Conservation (phyloP, 495 filamentous ascomycete species). For the Penicillium riverlandense region DNA sequence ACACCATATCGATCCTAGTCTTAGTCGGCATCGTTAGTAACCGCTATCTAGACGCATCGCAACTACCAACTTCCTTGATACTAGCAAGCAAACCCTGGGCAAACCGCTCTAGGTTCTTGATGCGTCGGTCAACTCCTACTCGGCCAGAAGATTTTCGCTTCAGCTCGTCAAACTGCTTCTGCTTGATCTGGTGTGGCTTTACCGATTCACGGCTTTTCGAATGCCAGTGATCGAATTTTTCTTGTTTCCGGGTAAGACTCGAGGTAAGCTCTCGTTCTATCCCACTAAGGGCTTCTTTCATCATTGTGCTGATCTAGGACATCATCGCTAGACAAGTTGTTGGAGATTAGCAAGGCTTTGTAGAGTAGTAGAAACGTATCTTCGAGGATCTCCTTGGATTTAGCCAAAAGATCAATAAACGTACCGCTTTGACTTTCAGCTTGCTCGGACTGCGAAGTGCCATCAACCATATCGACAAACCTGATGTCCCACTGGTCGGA, state of each 20-base stretch:
- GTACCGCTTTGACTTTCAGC: constrained; percentile 34
- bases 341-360: constrained; percentile 13
- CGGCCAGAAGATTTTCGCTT: constrained; percentile 51
- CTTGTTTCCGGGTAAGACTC: constrained; percentile 75
- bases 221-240: constrained; percentile 69
- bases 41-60: constrained; percentile 22
- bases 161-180: constrained; percentile 58
- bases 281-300: constrained; percentile 49
- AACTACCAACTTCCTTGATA: constrained; percentile 26
- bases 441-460: constrained; percentile 44
- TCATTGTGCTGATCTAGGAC: constrained; percentile 35
- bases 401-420: constrained; percentile 60
- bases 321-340: constrained; percentile 54
- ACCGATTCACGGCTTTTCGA: constrained; percentile 69
- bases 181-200: constrained; percentile 65
- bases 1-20: constrained; percentile 39
- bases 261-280: constrained; percentile 66
- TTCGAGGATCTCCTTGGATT: too few relatives aligned
- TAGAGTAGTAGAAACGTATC: constrained; percentile 14
- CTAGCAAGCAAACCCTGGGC: constrained; percentile 38
- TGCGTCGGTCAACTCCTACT: constrained; percentile 52
- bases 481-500: too few relatives aligned
- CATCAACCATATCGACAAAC: too few relatives aligned
- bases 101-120: constrained; percentile 51
- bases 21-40: constrained; percentile 47